phyloP scores from a whole-genome alignment of 139 green algal species.

The Prasinococcaceae sp. region DNA sequence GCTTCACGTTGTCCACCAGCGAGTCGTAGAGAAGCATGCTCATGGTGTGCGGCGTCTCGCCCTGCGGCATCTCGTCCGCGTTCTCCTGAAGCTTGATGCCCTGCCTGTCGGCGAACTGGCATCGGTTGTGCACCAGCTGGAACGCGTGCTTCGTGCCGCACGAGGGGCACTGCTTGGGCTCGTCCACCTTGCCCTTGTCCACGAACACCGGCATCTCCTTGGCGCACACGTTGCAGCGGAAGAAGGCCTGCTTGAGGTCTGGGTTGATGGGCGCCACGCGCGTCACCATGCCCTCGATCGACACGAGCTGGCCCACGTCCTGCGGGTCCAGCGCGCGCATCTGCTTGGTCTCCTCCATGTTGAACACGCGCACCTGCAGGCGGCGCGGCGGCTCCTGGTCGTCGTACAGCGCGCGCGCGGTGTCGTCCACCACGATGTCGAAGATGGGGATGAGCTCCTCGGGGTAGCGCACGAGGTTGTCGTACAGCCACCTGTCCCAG shows the following conservation, averaged over 20 bases:
- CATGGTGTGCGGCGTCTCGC: slow-evolving; percentile 88
- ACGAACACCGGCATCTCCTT: slow-evolving; percentile 9
- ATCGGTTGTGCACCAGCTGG: slow-evolving; percentile 69
- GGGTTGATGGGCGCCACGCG: slow-evolving; percentile 75
- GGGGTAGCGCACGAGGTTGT: slow-evolving; percentile 64
- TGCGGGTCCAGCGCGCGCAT: slow-evolving; percentile 90
- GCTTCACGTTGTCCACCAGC: slow-evolving; percentile 43
- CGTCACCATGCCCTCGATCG: slow-evolving; percentile 90
- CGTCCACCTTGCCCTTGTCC: slow-evolving; percentile 41
- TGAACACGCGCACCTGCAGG: slow-evolving; percentile 66
- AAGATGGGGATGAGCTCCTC: slow-evolving; percentile 36
- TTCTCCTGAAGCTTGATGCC: slow-evolving; percentile 59
- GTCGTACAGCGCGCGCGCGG: background rate
- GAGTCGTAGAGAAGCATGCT: slow-evolving; percentile 67
- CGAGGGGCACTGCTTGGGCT: slow-evolving; percentile 51
- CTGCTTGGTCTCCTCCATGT: slow-evolving; percentile 54
- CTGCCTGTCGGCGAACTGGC: slow-evolving; percentile 81
- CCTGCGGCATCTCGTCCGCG: slow-evolving; percentile 87
- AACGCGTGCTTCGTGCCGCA: slow-evolving; percentile 43
- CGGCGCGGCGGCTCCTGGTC: background rate
- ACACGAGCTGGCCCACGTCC: slow-evolving; percentile 46
- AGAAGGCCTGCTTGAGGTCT: slow-evolving; percentile 53
- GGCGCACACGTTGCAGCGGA: slow-evolving; percentile 31
- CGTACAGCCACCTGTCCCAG: slow-evolving; percentile 58
- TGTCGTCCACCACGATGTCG: slow-evolving; percentile 17